phyloP scores from a whole-genome alignment of 306 rosid species.

The Benincasa hispida region DNA sequence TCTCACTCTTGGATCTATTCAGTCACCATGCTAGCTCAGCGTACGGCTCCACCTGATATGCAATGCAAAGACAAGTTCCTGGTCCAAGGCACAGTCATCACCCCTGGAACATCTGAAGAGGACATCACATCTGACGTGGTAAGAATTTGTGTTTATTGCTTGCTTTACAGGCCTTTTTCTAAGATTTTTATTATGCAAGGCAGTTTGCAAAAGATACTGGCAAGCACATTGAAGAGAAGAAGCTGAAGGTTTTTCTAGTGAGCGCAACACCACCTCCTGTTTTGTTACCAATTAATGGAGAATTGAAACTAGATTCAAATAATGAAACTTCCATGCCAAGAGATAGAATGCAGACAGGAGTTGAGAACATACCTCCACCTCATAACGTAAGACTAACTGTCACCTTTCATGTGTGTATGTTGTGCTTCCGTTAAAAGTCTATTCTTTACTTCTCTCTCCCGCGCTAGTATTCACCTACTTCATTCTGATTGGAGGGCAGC shows the following conservation, averaged over 20 bases:
- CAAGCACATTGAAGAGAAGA: slow-evolving; percentile 65
- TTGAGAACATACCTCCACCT: slow-evolving; percentile 65
- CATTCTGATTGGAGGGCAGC: neutral
- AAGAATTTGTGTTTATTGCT: slow-evolving; percentile 9
- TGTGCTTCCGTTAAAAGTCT: neutral
- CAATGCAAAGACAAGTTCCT: slow-evolving; percentile 92
- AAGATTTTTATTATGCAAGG: slow-evolving; percentile 10
- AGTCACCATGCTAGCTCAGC: slow-evolving; percentile 97
- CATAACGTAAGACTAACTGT: slow-evolving; percentile 26
- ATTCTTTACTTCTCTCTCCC: neutral
- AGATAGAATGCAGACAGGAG: slow-evolving; percentile 48
- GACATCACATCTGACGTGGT: slow-evolving; percentile 65
- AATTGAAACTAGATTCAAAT: slow-evolving; percentile 39
- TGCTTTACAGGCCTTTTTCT: slow-evolving; percentile 2
- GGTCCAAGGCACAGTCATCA: slow-evolving; percentile 53
- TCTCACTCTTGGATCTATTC: slow-evolving; percentile 18
- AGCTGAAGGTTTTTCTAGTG: slow-evolving; percentile 54
- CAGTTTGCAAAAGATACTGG: slow-evolving; percentile 71
- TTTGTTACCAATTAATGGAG: slow-evolving; percentile 57
- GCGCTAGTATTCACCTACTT: neutral
- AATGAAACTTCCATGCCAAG: slow-evolving; percentile 34
- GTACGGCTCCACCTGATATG: slow-evolving; percentile 51
- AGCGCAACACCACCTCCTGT: slow-evolving; percentile 57
- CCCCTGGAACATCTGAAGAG: slow-evolving; percentile 54
- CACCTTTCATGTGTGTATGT: neutral